Evolutionary conservation across 352 stramenopile genomes (phyloP).

Genomic region (Phytophthora uliginosa): DNA sequence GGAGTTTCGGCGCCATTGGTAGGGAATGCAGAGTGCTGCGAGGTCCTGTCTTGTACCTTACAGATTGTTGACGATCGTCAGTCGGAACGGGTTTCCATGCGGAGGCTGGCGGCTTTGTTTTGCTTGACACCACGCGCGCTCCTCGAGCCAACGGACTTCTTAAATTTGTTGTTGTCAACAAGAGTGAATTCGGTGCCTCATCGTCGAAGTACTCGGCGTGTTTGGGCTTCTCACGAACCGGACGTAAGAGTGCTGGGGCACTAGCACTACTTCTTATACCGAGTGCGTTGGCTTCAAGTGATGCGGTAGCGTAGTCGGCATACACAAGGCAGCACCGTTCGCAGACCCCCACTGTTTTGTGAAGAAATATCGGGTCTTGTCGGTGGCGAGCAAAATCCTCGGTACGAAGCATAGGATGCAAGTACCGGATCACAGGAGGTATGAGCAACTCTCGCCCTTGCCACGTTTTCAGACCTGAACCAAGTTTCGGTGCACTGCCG

Average conservation of each 20-base stretch:
- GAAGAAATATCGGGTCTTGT: slow-evolving; percentile 95
- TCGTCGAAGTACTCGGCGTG: slow-evolving; percentile 42
- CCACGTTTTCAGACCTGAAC: slow-evolving; percentile 18
- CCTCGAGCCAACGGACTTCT: slow-evolving; percentile 9
- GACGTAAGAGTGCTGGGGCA: slow-evolving; percentile 74
- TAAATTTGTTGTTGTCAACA: slow-evolving; percentile 14
- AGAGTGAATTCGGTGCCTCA: slow-evolving; percentile 51
- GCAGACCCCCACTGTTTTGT: slow-evolving; percentile 94
- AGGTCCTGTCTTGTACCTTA: slow-evolving; percentile 28
- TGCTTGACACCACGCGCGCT: slow-evolving; percentile 5
- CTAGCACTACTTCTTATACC: slow-evolving; percentile 44
- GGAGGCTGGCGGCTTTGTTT: slow-evolving; percentile 55
- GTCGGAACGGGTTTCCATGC: slow-evolving; percentile 70
- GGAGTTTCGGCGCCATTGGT: slow-evolving; percentile 59
- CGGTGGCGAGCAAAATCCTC: slow-evolving; percentile 92
- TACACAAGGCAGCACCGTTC: slow-evolving; percentile 96
- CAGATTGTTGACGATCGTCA: slow-evolving; percentile 22
- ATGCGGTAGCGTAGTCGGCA: slow-evolving; percentile 85
- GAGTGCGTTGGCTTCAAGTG: slow-evolving; percentile 80
- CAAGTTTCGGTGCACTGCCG: slow-evolving; percentile 5
- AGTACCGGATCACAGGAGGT: slow-evolving; percentile 93
- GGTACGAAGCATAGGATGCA: slow-evolving; percentile 89
- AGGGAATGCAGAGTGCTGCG: slow-evolving; percentile 45
- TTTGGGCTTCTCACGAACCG: slow-evolving; percentile 62
- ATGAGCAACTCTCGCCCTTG: slow-evolving; percentile 76